phyloP scores from a whole-genome alignment of 345 rosid species.

The Sapria himalayana region DNA sequence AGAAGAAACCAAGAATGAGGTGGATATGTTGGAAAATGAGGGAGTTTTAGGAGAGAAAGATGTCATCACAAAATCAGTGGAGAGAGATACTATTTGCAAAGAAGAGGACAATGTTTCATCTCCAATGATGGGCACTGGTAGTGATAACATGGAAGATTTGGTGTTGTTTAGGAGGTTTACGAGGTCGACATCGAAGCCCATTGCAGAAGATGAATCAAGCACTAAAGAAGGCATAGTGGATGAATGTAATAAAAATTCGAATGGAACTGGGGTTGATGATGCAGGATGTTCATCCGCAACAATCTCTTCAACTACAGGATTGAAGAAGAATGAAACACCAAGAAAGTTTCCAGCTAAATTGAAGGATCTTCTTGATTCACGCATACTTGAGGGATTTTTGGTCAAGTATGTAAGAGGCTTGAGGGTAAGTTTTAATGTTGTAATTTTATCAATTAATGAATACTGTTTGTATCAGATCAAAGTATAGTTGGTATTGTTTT shows the following conservation, averaged over 20 bases:
- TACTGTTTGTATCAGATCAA: background rate
- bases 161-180: too few species aligned
- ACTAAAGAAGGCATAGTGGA: background rate
- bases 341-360: conserved; percentile 34
- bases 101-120: too few species aligned
- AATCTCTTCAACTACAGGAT: background rate
- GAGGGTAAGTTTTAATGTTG: conserved; percentile 26
- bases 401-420: conserved; percentile 45
- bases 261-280: background rate
- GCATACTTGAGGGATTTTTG: conserved; percentile 51
- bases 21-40: conserved; percentile 18
- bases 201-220: conserved; percentile 2
- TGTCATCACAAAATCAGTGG: too few species aligned
- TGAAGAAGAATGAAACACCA: conserved; percentile 11
- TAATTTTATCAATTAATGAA: background rate
- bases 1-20: conserved; percentile 16
- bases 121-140: too few species aligned
- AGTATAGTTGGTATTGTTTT: conserved; percentile 1
- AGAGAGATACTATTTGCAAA: too few species aligned
- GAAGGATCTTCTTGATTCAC: conserved; percentile 48
- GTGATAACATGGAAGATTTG: too few species aligned
- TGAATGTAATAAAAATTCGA: background rate
- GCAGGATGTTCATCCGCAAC: conserved; percentile 1
- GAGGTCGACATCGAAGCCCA: conserved; percentile 12
- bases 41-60: too few species aligned